These are phyloP conservation scores for Fusarium haematococcum DNA, from an alignment of 2,329 filamentous ascomycete genomes.

Conservation along the genomic window DNA sequence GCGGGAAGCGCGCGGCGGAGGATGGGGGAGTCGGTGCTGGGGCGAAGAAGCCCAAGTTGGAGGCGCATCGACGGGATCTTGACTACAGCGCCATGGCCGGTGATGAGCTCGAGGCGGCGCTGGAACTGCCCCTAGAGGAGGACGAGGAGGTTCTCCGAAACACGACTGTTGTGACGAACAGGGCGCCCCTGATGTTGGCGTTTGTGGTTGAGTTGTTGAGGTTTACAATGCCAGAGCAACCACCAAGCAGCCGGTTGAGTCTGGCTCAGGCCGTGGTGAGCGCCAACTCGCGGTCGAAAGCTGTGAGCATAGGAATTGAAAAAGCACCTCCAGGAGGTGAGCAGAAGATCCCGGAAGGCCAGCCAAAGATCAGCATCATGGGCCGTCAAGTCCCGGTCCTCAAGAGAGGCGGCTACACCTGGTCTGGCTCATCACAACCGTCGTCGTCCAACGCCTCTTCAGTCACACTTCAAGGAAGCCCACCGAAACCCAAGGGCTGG, in stretches of 20 bases:
- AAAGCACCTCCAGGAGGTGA: constrained; percentile 73
- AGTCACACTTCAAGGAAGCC: constrained; percentile 29
- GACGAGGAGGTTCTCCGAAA: constrained; percentile 70
- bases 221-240: constrained; percentile 88
- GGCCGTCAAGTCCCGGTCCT: constrained; percentile 80
- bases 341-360: constrained; percentile 79
- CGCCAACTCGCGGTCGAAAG: constrained; percentile 82
- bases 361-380: constrained; percentile 79
- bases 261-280: constrained; percentile 87
- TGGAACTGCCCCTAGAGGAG: constrained; percentile 68
- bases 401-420: constrained; percentile 79
- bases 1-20: constrained; percentile 47
- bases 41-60: constrained; percentile 49
- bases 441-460: constrained; percentile 31
- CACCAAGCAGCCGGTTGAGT: constrained; percentile 84
- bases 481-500: constrained; percentile 55
- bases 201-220: constrained; percentile 81
- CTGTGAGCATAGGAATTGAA: constrained; percentile 79
- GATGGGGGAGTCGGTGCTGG: constrained; percentile 19
- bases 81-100: constrained; percentile 60
- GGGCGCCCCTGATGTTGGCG: constrained; percentile 84
- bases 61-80: constrained; percentile 50
- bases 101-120: constrained; percentile 71
- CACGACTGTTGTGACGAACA: constrained; percentile 76
- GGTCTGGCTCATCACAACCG: constrained; percentile 44